phyloP scores from a whole-genome alignment of 2,329 filamentous ascomycete species.

The Mycosphaerella arachidis region DNA sequence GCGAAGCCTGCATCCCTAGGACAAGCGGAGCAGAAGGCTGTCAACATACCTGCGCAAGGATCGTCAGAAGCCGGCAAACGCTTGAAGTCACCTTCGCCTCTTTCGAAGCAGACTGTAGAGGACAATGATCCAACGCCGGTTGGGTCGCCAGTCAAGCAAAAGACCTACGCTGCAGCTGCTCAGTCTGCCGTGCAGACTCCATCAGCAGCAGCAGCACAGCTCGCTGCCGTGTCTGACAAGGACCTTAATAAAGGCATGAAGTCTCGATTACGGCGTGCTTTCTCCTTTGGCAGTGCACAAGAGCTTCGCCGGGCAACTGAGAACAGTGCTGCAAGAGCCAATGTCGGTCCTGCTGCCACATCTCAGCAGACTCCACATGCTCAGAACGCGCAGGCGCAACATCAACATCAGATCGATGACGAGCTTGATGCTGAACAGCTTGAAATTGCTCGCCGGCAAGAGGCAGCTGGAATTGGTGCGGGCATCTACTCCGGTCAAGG shows the following conservation, averaged over 20 bases:
- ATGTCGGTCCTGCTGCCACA: constrained; percentile 13
- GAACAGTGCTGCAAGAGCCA: constrained; percentile 42
- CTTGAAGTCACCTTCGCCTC: constrained; percentile 42
- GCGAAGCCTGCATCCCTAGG: constrained; percentile 14
- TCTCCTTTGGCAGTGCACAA: constrained; percentile 93
- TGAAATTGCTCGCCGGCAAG: constrained; percentile 86
- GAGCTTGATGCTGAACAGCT: constrained; percentile 74
- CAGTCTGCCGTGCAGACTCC: constrained; percentile 25
- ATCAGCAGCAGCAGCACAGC: constrained; percentile 72
- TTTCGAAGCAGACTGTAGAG: constrained; percentile 42
- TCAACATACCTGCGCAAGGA: constrained; percentile 31
- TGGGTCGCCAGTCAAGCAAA: constrained; percentile 26
- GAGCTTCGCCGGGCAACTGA: constrained; percentile 75
- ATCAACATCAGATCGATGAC: constrained; percentile 28
- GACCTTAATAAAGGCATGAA: constrained; percentile 76
- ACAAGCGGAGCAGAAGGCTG: constrained; percentile 15
- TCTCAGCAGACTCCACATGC: constrained; percentile 16
- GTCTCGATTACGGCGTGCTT: constrained; percentile 79
- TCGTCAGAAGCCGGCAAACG: constrained; percentile 41
- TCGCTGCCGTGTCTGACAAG: constrained; percentile 82
- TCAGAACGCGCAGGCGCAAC: constrained; percentile 27
- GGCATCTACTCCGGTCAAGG: constrained; percentile 88
- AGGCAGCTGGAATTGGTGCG: constrained; percentile 84
- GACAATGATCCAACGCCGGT: constrained; percentile 25
- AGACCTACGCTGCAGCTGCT: constrained; percentile 31